Evolutionary conservation across 805 yeast genomes (phyloP).

Genomic region (Candida silvicultrix): DNA sequence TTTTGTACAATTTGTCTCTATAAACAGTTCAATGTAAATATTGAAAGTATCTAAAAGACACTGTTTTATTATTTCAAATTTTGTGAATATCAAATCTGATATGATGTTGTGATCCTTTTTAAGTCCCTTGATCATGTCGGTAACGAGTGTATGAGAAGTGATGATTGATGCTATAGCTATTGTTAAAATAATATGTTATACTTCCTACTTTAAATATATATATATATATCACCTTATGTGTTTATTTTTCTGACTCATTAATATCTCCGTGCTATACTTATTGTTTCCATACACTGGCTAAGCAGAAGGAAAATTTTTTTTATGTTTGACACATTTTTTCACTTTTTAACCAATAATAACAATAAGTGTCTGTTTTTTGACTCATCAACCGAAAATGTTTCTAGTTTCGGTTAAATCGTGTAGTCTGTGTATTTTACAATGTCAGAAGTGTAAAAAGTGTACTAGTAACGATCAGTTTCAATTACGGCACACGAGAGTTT

Average conservation of each 20-base stretch:
- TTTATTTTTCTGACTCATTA: no score
- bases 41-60: neutral
- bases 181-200: no score
- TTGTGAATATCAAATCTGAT: conserved; percentile 1
- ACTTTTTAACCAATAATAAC: no score
- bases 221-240: no score
- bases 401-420: neutral
- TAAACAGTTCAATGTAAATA: neutral
- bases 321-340: no score
- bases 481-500: neutral
- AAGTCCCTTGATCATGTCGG: conserved; percentile 2
- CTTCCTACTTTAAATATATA: no score
- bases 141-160: no score
- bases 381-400: neutral
- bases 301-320: no score
- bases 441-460: neutral
- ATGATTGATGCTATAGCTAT: no score
- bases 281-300: no score
- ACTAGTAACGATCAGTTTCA: neutral
- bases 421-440: neutral
- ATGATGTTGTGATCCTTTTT: conserved; percentile 1
- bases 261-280: no score
- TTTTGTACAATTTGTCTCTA: neutral
- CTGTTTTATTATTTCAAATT: neutral
- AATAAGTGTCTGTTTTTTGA: no score